These are phyloP conservation scores for Aspergillus indologenus DNA, from an alignment of 495 filamentous ascomycete genomes.

Conservation along the genomic window DNA sequence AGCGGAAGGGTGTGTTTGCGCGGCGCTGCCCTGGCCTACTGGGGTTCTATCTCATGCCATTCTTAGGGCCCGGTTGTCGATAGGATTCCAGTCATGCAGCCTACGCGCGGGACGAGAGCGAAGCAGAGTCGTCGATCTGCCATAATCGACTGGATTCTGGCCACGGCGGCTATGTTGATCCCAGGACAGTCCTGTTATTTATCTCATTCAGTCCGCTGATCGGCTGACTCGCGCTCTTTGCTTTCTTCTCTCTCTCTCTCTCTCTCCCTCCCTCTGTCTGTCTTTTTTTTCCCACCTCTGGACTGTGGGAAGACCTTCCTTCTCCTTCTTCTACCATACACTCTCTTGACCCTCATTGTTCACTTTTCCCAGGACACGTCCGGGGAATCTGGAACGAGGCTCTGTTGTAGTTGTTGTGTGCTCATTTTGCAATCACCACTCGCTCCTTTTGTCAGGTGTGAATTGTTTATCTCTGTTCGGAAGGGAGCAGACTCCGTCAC, in stretches of 20 bases:
- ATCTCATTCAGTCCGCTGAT: neutral
- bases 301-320: neutral
- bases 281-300: neutral
- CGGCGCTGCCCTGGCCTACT: neutral
- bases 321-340: neutral
- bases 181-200: constrained; percentile 11
- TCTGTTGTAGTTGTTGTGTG: neutral
- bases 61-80: neutral
- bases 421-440: neutral
- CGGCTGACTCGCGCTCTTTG: neutral
- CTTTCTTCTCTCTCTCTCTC: constrained; percentile 7
- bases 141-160: constrained; percentile 6
- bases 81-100: constrained; percentile 1
- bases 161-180: constrained; percentile 19
- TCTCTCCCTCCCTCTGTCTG: constrained; percentile 9
- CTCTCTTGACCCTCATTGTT: neutral
- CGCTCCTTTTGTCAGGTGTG: neutral
- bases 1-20: neutral
- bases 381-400: neutral
- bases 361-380: neutral
- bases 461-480: neutral
- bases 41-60: neutral
- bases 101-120: neutral
- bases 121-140: neutral
- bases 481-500: neutral